A percentile compares a stretch with the other conserved stretches of the same genome.
Evolutionary conservation across 2,329 filamentous ascomycete genomes (phyloP).

Genomic region (Aaosphaeria arxii): DNA sequence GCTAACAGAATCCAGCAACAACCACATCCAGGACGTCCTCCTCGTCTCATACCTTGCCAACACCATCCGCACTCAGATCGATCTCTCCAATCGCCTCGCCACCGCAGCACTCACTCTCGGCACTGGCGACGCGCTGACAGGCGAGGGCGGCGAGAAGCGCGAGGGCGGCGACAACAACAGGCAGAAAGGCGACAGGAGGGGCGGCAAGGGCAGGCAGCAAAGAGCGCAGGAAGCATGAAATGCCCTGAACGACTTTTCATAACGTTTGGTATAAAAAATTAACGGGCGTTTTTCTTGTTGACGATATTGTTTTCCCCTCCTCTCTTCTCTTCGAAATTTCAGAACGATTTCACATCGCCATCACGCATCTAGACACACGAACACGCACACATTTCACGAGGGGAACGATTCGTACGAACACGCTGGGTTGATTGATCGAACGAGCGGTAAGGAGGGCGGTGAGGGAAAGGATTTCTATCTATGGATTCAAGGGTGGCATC

Average conservation of each 20-base stretch:
- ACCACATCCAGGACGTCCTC: constrained; percentile 98
- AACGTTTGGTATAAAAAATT: constrained; percentile 35
- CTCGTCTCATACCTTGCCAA: constrained; percentile 98
- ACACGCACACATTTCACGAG: no score
- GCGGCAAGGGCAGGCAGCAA: constrained; percentile 31
- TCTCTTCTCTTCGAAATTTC: no score
- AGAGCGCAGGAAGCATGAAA: constrained; percentile 1
- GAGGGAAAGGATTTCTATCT: no score
- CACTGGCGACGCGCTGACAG: constrained; percentile 35
- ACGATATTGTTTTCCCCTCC: constrained; percentile 57
- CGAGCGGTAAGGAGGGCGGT: no score
- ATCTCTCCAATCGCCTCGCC: constrained; percentile 90
- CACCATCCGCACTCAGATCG: constrained; percentile 98
- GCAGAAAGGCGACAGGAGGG: constrained; percentile 28
- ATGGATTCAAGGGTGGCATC: no score
- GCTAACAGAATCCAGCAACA: constrained; percentile 63
- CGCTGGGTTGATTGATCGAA: no score
- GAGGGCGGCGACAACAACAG: constrained; percentile 22
- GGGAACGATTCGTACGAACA: no score
- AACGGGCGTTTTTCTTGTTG: constrained; percentile 24
- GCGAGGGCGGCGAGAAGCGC: constrained; percentile 21
- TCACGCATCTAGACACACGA: no score
- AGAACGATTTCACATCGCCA: no score
- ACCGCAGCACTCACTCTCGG: constrained; percentile 55
- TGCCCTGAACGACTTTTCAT: constrained; percentile 28